These are phyloP conservation scores for Magnolia officinalis DNA, from an alignment of 164 flowering plant species.

Conservation along the genomic window DNA sequence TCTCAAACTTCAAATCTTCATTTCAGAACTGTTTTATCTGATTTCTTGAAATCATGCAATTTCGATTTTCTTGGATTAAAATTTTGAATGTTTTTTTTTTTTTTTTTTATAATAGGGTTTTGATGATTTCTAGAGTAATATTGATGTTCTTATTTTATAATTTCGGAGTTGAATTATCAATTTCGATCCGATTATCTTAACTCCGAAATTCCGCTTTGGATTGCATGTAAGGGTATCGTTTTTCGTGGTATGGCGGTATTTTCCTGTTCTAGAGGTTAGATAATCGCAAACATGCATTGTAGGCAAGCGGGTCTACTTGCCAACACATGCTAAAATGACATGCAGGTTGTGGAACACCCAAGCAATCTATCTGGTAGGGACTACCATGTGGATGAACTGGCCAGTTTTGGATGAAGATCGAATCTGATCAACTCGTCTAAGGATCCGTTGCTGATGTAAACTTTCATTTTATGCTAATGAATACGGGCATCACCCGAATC, in stretches of 20 bases:
- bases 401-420: no score
- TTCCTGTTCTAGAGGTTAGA: neutral
- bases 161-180: neutral
- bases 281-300: neutral
- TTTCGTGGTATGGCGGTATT: neutral
- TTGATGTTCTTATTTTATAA: neutral
- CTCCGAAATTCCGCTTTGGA: neutral
- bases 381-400: no score
- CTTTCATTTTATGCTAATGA: no score
- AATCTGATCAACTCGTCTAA: no score
- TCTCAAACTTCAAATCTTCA: neutral
- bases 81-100: neutral
- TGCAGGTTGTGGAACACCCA: no score
- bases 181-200: neutral
- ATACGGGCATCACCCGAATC: no score
- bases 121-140: neutral
- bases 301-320: no score
- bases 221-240: neutral
- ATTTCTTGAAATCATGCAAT: neutral
- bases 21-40: neutral
- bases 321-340: no score
- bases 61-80: neutral
- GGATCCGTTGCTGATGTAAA: no score
- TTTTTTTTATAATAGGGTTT: neutral
- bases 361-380: no score